These are phyloP conservation scores for Pseudocercospora musae DNA, from an alignment of 2,329 filamentous ascomycete species.

Conservation along the genomic window DNA sequence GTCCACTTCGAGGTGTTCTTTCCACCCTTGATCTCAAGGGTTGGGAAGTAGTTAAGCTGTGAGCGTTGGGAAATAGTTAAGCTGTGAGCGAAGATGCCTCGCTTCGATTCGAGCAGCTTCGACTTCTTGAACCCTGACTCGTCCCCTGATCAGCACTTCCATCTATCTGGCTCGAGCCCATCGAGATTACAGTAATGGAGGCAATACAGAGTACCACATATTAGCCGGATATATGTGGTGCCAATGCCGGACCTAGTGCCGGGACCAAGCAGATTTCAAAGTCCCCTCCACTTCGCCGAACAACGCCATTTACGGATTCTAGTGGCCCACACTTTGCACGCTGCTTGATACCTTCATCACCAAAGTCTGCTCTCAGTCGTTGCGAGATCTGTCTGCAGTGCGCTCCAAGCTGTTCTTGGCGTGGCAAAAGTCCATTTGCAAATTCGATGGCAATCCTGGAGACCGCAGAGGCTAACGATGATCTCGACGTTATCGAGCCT, in stretches of 20 bases:
- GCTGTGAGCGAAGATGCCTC: constrained; percentile 39
- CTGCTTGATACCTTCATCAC: too few species aligned
- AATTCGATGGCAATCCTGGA: neutral
- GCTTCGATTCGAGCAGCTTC: neutral
- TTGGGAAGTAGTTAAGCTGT: constrained; percentile 61
- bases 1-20: constrained; percentile 67
- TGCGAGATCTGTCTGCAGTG: too few species aligned
- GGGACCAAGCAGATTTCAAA: neutral
- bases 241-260: constrained; percentile 4
- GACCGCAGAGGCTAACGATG: constrained; percentile 4
- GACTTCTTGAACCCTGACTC: neutral
- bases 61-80: constrained; percentile 56
- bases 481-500: constrained; percentile 17
- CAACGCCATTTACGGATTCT: neutral
- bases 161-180: neutral
- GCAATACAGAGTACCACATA: neutral
- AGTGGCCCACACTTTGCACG: neutral
- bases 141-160: neutral
- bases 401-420: too few species aligned
- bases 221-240: neutral
- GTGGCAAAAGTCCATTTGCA: too few species aligned
- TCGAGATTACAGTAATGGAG: neutral
- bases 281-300: constrained; percentile 9
- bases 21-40: constrained; percentile 56
- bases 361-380: too few species aligned